These are phyloP conservation scores for Xylaria digitata DNA, from an alignment of 2,329 filamentous ascomycete genomes.

Conservation along the genomic window DNA sequence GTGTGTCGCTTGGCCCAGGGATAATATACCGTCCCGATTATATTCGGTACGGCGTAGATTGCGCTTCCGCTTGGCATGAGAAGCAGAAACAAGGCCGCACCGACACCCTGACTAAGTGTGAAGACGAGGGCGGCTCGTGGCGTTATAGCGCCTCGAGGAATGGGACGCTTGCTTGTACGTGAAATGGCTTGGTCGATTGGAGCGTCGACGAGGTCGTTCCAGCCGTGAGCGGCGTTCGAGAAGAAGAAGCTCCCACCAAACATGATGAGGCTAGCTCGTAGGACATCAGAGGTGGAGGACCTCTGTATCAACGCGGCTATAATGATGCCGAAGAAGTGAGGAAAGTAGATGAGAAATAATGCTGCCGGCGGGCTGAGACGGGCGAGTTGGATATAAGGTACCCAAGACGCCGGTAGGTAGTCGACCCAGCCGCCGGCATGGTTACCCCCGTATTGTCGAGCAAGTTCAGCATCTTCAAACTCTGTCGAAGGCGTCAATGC, in stretches of 20 bases:
- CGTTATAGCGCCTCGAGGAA: constrained; percentile 51
- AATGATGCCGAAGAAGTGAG: constrained; percentile 50
- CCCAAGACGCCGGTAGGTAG: constrained; percentile 49
- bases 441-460: constrained; percentile 50
- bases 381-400: constrained; percentile 50
- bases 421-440: constrained; percentile 49
- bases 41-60: constrained; percentile 46
- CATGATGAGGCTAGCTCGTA: constrained; percentile 38
- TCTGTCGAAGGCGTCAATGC: background rate
- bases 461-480: constrained; percentile 40
- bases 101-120: constrained; percentile 44
- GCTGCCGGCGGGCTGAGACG: constrained; percentile 50
- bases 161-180: constrained; percentile 50
- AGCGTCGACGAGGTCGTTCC: constrained; percentile 53
- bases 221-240: constrained; percentile 50
- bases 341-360: constrained; percentile 50
- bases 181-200: constrained; percentile 49
- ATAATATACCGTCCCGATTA: constrained; percentile 49
- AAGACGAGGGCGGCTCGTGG: constrained; percentile 48
- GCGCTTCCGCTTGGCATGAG: constrained; percentile 43
- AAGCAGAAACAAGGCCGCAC: constrained; percentile 42
- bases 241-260: constrained; percentile 49
- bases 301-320: constrained; percentile 43
- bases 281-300: constrained; percentile 38
- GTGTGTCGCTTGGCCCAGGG: constrained; percentile 53